Conservation (phyloP, 345 rosid species). For the Balakata baccata region DNA sequence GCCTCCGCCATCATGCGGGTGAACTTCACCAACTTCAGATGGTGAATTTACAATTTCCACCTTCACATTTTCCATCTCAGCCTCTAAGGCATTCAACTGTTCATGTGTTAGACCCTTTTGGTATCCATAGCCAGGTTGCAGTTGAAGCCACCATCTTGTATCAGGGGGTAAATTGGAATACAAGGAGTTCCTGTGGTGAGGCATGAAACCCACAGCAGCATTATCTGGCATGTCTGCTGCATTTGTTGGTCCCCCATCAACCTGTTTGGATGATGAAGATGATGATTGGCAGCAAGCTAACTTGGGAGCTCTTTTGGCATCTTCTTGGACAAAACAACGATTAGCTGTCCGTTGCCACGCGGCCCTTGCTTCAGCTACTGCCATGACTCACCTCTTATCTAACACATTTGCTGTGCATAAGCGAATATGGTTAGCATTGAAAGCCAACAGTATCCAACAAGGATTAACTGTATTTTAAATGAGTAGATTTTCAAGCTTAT, state of each 20-base stretch:
- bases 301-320: conserved; percentile 95
- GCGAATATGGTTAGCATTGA: background rate
- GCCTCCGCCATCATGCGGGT: conserved; percentile 1
- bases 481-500: too few relatives aligned
- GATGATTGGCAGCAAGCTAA: conserved; percentile 87
- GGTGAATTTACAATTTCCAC: conserved; percentile 25
- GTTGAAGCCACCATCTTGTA: conserved; percentile 70
- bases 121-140: conserved; percentile 56
- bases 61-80: conserved; percentile 43
- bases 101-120: conserved; percentile 51
- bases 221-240: conserved; percentile 40
- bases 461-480: too few relatives aligned
- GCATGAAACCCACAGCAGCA: conserved; percentile 50
- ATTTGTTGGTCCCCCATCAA: conserved; percentile 48
- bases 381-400: conserved; percentile 52
- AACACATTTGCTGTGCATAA: conserved; percentile 28
- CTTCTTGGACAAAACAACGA: conserved; percentile 97
- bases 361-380: conserved; percentile 88
- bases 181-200: conserved; percentile 48
- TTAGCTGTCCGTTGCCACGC: conserved; percentile 87
- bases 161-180: conserved; percentile 48
- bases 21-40: conserved; percentile 18
- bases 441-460: background rate
- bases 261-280: conserved; percentile 48
- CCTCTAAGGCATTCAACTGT: conserved; percentile 43